Evolutionary conservation across 768 basidiomycete species (phyloP).

Genomic region (Russula compacta): DNA sequence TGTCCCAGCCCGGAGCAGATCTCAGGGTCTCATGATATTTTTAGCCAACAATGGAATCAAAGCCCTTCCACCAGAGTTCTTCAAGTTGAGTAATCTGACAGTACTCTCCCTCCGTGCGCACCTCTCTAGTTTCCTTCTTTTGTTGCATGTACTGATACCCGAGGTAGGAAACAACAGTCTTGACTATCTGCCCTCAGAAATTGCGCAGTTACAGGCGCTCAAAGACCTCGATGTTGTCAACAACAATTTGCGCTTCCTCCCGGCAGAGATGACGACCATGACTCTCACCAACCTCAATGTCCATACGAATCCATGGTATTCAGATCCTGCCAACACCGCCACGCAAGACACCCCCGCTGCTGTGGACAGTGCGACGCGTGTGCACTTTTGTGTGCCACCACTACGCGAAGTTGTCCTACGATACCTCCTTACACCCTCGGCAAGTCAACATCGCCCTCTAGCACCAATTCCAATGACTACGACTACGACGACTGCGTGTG

Average conservation of each 20-base stretch:
- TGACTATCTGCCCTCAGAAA: slow-evolving; percentile 13
- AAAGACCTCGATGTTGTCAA: slow-evolving; percentile 17
- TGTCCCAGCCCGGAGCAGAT: background rate
- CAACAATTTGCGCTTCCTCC: slow-evolving; percentile 17
- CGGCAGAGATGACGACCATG: slow-evolving; percentile 17
- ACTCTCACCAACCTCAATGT: slow-evolving; percentile 12
- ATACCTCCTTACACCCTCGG: slow-evolving; percentile 13
- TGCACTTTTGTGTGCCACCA: slow-evolving; percentile 10
- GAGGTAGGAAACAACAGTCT: slow-evolving; percentile 15
- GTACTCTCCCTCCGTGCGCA: slow-evolving; percentile 18
- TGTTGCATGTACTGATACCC: background rate
- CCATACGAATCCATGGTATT: slow-evolving; percentile 17
- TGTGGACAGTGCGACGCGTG: background rate
- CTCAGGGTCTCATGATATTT: slow-evolving; percentile 15
- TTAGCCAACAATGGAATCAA: slow-evolving; percentile 16
- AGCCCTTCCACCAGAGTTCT: slow-evolving; percentile 14
- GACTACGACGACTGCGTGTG: background rate
- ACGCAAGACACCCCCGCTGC: background rate
- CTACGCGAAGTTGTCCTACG: slow-evolving; percentile 18
- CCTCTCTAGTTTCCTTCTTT: background rate
- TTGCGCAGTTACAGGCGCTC: slow-evolving; percentile 12
- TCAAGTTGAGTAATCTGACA: slow-evolving; percentile 16
- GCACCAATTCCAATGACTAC: background rate
- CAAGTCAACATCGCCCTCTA: background rate
- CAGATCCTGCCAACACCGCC: background rate